Base-by-base conservation (phyloP, 495 filamentous ascomycete species). In the Neurospora tetrasperma region DNA sequence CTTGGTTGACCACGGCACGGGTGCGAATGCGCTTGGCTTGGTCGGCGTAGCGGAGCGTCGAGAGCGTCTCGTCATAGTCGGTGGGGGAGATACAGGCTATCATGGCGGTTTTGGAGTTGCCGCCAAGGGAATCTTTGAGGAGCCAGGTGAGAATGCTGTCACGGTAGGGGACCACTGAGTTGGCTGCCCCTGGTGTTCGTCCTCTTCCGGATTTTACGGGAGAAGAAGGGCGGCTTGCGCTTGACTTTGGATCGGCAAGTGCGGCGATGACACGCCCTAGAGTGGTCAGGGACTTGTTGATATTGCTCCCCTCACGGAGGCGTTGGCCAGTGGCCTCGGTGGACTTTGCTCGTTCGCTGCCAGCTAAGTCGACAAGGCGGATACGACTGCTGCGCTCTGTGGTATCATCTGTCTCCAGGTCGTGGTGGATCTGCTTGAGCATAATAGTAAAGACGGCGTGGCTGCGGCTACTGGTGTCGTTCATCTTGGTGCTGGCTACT, bases 361-460 rank as follows among this genome's bases (percentile, higher is more conserved):
- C 96, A 12, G 96, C 96, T 16, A 99, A 88, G 82, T 99, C 96
- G 44, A 99, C 96, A 27, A 99, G 87, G 31, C 96, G 91, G 80
- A 99, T 99, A 43, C 96, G 92, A 42, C 93, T 93, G 72, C 90
- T 91, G 48, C 96, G 90, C 83, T 99, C 96, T 7, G 95, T 98
- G 1, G 96, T 98, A 80, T 97, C 93, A 79, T 98, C 96, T 1
- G 93, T 95, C 23, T 93, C 91, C 81, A 97, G 89, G 77, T 97
- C 93, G 83, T 98, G 95, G 77, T 84, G 82, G 74, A 99, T 98
- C 80, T 98, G 94, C 82, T 98, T 98, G 40, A 99, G 85, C 79
- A 95, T 94, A 73, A 99, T 94, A 20, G 96, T 99, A 79, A 99
- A 99, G 44, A 99, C 96, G 4, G 96, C 94, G 78, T 99, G 96